Base-by-base conservation (phyloP, 768 basidiomycete species). In the Mycena capillaripes region DNA sequence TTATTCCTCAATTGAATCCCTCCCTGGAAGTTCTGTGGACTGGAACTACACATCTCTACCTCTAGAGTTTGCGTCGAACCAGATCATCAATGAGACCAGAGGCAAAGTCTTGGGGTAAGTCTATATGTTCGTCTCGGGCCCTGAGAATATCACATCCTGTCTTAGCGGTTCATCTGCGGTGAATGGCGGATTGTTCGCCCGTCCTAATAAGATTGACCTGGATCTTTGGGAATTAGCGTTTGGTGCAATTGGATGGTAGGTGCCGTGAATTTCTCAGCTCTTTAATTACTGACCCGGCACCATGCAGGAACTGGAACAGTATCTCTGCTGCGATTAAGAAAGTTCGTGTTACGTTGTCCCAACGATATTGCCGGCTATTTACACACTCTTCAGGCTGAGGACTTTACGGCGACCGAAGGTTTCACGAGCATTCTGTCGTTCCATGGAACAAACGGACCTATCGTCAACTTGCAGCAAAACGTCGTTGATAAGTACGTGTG, bases 151-250 rank as follows among this genome's bases (percentile, higher is more conserved):
- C 40, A 42, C 34, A 32, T 34, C 62, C 44, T 46, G 60, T 32
- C n/a, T 64, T 55, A 65, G 63, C 21, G 63, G 63, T 29, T 53
- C 63, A 36, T 65, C 63, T 65, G 63, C 63, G 12, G 52, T 65
- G 34, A 65, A 65, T 25, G 63, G 63, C 50, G 63, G 50, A 38
- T n/a, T 65, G 63, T 65, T 65, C 36, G 42, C 52, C 7, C 63
- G 52, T 53, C 63, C 63, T 19, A 65, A 25, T 42, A 29, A 40
- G 38, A 38, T 55, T 10, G 63, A 65, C 38, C 36, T 65, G 36
- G 63, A 65, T 65, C 50, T 55, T 42, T 65, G 63, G 63, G 63
- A 65, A 50, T 53, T 21, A 10, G 50, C 48, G 16, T 65, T 65
- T 21, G 52, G 52, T 42, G 63, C 63, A 40, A 55, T 23, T 50